Evolutionary conservation across 2,329 filamentous ascomycete species (phyloP), one percentile per base, ranked within the genome.

Genomic region (Aspergillus aculeatinus): DNA sequence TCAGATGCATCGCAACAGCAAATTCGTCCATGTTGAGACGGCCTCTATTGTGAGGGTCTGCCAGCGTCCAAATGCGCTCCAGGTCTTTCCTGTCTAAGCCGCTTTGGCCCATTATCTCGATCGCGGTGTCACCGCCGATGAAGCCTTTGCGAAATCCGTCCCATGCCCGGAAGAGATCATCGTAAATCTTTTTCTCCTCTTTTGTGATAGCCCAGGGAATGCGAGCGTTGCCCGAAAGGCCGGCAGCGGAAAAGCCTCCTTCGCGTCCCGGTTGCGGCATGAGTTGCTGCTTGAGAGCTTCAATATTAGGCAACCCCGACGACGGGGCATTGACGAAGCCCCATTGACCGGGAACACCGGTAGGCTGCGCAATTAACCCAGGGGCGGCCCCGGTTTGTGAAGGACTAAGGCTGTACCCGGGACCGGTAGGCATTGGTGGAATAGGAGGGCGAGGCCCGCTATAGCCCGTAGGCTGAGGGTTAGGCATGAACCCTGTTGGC

Each of bases 151-250:
- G 86, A 64, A 99, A 86, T 2, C 95, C 95, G 78, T 99, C 95
- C 95, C 95, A 99, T 5, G 93, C 93, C 65, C 88, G 90, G 82
- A 99, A 99, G 35, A 98, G 86, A 61, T 92, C 86, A 76, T 99
- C 95, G 68, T 99, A 99, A 64, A 96, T 89, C 62, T 90, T 94
- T 82, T 99, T 99, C 77, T 99, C 95, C 64, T 97, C 93, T 76
- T 99, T 99, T 4, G 95, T 99, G 61, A 99, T 95, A 16, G 95
- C 93, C 95, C 95, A 99, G 0, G 95, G 95, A 70, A 99, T 94
- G 7, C 92, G 94, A 0, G 95, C 95, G 77, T 96, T 98, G 55
- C 95, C 95, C 64, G 92, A 88, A 10, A 99, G 83, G 5, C 94
- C 94, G 60, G 89, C 87, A 1, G 93, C 94, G 7, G 91, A 96